These are phyloP conservation scores for Claviceps spartinae DNA, from an alignment of 2,329 filamentous ascomycete species.

Conservation along the genomic window DNA sequence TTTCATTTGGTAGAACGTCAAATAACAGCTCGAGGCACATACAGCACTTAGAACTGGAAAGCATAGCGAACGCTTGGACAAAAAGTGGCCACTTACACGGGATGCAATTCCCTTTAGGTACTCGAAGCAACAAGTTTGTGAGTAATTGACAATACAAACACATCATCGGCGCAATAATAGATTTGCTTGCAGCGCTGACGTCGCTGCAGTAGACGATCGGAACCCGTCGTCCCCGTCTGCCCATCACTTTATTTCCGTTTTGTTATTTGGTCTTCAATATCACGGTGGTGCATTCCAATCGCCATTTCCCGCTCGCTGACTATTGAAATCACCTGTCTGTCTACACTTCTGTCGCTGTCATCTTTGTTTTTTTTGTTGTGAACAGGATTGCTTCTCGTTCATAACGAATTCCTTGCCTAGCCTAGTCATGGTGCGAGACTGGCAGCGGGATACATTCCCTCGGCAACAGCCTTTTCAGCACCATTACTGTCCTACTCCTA, in stretches of 20 bases:
- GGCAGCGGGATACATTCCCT: conserved; percentile 25
- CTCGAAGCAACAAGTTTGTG: neutral
- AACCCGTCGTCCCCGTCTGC: neutral
- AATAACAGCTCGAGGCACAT: neutral
- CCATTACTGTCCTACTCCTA: conserved; percentile 10
- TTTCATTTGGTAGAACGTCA: neutral
- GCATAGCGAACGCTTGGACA: neutral
- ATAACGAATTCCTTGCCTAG: neutral
- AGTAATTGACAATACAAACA: neutral
- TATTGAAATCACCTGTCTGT: neutral
- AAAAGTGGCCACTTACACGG: neutral
- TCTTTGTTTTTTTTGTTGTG: neutral
- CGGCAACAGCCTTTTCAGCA: conserved; percentile 17
- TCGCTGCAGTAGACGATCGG: neutral
- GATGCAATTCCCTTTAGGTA: neutral
- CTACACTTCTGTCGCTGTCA: neutral
- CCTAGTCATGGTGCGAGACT: conserved; percentile 27
- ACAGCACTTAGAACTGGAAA: neutral
- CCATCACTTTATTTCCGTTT: neutral
- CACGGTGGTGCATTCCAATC: neutral
- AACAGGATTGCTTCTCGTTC: neutral
- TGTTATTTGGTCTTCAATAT: neutral
- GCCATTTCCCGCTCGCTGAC: neutral
- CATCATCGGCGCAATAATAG: no score
- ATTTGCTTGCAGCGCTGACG: neutral